phyloP scores from a whole-genome alignment of 2,329 filamentous ascomycete genomes.

The Colletotrichum noveboracense region DNA sequence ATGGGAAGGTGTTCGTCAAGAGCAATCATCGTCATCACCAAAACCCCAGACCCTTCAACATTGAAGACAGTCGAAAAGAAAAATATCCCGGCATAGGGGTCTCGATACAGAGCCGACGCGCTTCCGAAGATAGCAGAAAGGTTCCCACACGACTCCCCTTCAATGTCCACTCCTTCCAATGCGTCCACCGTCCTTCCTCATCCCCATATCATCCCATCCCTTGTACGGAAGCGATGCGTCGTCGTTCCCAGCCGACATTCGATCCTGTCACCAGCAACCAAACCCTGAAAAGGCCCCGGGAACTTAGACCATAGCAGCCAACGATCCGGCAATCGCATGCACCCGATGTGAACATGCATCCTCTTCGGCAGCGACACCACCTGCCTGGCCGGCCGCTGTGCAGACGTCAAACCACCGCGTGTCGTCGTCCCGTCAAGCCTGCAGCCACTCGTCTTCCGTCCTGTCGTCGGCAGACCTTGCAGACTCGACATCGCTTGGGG shows the following conservation, averaged over 20 bases:
- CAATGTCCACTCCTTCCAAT: neutral
- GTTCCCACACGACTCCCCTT: neutral
- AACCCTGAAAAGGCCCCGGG: neutral
- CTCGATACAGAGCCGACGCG: neutral
- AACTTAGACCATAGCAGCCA: neutral
- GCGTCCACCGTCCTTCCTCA: neutral
- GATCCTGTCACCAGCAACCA: neutral
- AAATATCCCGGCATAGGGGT: neutral
- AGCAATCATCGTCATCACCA: neutral
- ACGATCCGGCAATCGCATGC: conserved; percentile 14
- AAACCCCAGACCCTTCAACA: neutral
- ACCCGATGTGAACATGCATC: neutral
- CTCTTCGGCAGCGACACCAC: neutral
- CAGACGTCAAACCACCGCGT: conserved; percentile 1
- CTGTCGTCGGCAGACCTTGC: neutral
- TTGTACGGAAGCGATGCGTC: neutral
- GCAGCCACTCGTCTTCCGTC: neutral
- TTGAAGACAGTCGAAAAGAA: conserved; percentile 9
- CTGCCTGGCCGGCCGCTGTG: neutral
- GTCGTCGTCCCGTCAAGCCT: neutral
- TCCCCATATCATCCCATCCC: neutral
- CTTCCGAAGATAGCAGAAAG: neutral
- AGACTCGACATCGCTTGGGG: neutral
- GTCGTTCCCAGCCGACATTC: neutral
- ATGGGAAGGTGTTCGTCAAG: neutral